Percentiles rank a stretch among this genome's conserved stretches.
phyloP scores from a whole-genome alignment of 352 stramenopile genomes.

The Pythium periplocum region DNA sequence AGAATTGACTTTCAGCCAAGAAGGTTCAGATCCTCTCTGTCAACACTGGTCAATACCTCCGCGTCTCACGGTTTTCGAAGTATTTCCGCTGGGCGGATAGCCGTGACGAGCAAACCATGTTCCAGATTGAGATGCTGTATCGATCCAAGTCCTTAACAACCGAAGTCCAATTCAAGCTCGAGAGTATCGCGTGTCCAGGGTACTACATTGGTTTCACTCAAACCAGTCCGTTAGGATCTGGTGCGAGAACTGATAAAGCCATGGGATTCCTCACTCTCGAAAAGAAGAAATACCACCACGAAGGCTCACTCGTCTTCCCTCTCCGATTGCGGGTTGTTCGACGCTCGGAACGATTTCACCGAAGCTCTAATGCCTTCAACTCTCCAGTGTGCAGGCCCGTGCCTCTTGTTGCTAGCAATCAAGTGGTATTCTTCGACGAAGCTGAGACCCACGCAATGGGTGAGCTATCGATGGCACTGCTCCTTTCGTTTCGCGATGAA shows the following conservation, averaged over 20 bases:
- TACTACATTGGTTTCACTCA: conserved; percentile 24
- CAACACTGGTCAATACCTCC: conserved; percentile 18
- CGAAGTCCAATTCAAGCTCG: conserved; percentile 22
- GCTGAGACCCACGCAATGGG: no score
- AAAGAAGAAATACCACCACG: conserved; percentile 22
- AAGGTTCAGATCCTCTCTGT: conserved; percentile 24
- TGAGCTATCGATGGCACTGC: no score
- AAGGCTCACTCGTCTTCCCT: conserved; percentile 21
- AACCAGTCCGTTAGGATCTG: conserved; percentile 12
- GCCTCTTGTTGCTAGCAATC: no score
- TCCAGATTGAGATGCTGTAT: conserved; percentile 24
- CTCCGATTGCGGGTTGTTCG: conserved; percentile 21
- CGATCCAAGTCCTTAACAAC: conserved; percentile 16
- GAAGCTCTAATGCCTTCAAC: conserved; percentile 5
- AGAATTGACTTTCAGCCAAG: conserved; percentile 12
- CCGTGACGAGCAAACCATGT: conserved; percentile 25
- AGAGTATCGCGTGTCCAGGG: conserved; percentile 16
- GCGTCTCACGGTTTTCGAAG: conserved; percentile 24
- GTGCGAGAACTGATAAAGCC: conserved; percentile 15
- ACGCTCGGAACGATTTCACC: conserved; percentile 9
- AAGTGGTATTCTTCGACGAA: no score
- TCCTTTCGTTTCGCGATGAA: no score
- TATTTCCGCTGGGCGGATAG: conserved; percentile 25
- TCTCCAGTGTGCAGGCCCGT: conserved; percentile 8
- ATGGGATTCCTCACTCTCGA: conserved; percentile 27